Percentiles rank a stretch among this genome's conserved stretches.
Evolutionary conservation across 1,284 basidiomycete genomes (phyloP).

Genomic region (Xerocomus nothofagi): DNA sequence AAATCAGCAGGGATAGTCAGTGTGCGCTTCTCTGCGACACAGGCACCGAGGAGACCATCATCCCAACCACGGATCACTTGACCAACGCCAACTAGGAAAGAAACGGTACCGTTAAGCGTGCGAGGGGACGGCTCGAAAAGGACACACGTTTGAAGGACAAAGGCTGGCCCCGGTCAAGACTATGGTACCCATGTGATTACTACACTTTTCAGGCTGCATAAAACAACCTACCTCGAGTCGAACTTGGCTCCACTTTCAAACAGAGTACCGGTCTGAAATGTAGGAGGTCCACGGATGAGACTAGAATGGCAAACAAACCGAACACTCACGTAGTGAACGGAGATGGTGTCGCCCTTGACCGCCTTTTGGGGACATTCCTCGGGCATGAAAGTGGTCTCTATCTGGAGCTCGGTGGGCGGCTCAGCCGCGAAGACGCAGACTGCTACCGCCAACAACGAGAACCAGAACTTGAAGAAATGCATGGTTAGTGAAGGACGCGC

Average conservation of each 20-base stretch:
- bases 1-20: slow-evolving; percentile 78
- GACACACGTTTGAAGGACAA: slow-evolving; percentile 66
- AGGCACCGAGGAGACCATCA: slow-evolving; percentile 80
- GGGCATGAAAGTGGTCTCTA: slow-evolving; percentile 62
- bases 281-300: neutral
- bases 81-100: slow-evolving; percentile 63
- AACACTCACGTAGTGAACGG: slow-evolving; percentile 75
- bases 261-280: slow-evolving; percentile 68
- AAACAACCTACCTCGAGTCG: slow-evolving; percentile 66
- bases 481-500: slow-evolving; percentile 32
- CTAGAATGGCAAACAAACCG: neutral
- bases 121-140: neutral
- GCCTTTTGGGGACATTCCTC: slow-evolving; percentile 60
- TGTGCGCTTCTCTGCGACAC: slow-evolving; percentile 87
- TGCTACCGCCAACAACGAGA: slow-evolving; percentile 43
- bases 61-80: slow-evolving; percentile 88
- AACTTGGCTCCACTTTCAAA: slow-evolving; percentile 76
- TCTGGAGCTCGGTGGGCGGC: slow-evolving; percentile 54
- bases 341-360: slow-evolving; percentile 62
- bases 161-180: slow-evolving; percentile 65
- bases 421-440: slow-evolving; percentile 39
- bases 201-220: neutral
- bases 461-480: slow-evolving; percentile 46
- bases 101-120: slow-evolving; percentile 1
- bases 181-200: slow-evolving; percentile 27